Conservation (phyloP, 495 filamentous ascomycete genomes). For the Amniculicola lignicola region DNA sequence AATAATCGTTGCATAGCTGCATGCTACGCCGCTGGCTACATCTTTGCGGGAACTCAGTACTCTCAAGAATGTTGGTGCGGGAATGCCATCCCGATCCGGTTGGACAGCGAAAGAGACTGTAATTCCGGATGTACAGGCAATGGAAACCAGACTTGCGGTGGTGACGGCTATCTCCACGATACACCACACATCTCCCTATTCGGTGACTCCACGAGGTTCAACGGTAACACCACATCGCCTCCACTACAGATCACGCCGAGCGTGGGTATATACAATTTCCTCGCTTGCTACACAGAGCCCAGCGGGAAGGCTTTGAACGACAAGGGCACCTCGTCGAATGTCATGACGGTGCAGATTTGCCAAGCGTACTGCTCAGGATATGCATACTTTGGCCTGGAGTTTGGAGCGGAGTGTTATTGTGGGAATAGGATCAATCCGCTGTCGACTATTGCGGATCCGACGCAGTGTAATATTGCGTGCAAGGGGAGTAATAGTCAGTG, state of each 20-base stretch:
- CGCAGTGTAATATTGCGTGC: slow-evolving; percentile 26
- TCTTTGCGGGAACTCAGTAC: slow-evolving; percentile 52
- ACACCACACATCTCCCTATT: slow-evolving; percentile 41
- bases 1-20: slow-evolving; percentile 22
- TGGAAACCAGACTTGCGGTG: slow-evolving; percentile 44
- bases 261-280: slow-evolving; percentile 33
- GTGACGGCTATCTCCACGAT: slow-evolving; percentile 39
- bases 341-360: slow-evolving; percentile 33
- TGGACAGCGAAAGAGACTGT: slow-evolving; percentile 34
- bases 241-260: slow-evolving; percentile 18
- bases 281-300: slow-evolving; percentile 43
- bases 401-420: slow-evolving; percentile 28
- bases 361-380: slow-evolving; percentile 22
- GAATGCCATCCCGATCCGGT: slow-evolving; percentile 36
- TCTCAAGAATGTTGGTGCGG: slow-evolving; percentile 53
- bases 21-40: slow-evolving; percentile 35
- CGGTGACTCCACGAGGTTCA: slow-evolving; percentile 39
- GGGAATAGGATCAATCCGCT: slow-evolving; percentile 8
- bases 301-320: slow-evolving; percentile 8
- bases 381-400: slow-evolving; percentile 31
- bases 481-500: slow-evolving; percentile 30
- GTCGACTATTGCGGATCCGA: not conserved
- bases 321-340: slow-evolving; percentile 1
- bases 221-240: slow-evolving; percentile 25
- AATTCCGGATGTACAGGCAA: slow-evolving; percentile 39